phyloP scores from a whole-genome alignment of 129 eudicot species.

The Centaurea solstitialis region DNA sequence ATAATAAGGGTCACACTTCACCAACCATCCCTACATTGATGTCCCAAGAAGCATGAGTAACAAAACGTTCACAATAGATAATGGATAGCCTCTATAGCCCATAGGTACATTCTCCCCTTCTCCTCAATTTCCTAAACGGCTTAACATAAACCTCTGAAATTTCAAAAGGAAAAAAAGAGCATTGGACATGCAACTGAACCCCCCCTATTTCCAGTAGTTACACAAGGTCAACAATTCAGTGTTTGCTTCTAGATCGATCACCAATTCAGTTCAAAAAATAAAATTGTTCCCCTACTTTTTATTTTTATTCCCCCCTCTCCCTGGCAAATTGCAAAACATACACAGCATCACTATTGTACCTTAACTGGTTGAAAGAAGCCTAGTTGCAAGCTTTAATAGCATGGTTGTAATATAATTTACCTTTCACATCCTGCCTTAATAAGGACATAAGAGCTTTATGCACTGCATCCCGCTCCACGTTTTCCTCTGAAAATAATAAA shows the following conservation, averaged over 20 bases:
- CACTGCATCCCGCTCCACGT: constrained; percentile 97
- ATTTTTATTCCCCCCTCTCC: neutral
- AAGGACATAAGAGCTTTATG: constrained; percentile 90
- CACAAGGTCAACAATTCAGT: neutral
- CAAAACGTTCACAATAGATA: no score
- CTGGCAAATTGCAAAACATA: neutral
- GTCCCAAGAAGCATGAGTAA: no score
- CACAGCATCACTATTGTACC: neutral
- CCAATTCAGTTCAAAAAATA: neutral
- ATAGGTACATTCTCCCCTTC: no score
- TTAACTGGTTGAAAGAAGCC: neutral
- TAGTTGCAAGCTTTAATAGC: neutral
- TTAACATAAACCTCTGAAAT: no score
- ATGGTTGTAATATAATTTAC: constrained; percentile 31
- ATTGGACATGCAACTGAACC: no score
- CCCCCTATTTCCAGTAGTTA: neutral
- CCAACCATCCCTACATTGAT: no score
- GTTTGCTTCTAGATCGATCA: neutral
- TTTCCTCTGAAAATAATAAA: constrained; percentile 59
- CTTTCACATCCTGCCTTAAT: constrained; percentile 89
- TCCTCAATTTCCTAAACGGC: no score
- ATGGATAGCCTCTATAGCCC: no score
- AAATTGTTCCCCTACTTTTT: neutral
- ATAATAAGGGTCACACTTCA: no score
- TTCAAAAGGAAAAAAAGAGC: no score